phyloP scores from a whole-genome alignment of 352 stramenopile species.

The Paralagenidium karlingii region DNA sequence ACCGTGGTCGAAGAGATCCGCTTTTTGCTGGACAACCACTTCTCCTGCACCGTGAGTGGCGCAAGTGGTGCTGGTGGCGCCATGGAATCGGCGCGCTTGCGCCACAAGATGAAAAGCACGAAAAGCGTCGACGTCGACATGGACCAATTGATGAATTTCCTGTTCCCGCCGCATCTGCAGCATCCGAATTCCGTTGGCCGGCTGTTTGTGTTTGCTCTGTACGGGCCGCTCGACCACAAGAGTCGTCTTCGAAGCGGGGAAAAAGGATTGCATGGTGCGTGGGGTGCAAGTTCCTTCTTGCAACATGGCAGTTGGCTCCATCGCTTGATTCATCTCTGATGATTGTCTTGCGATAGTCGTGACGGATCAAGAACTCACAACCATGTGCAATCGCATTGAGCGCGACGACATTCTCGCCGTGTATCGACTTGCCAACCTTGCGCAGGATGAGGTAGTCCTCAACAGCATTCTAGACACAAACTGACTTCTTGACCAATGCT shows the following conservation, averaged over 20 bases:
- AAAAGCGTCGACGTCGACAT: conserved; percentile 22
- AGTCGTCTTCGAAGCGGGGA: conserved; percentile 43
- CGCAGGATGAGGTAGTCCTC: conserved; percentile 51
- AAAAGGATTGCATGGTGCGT: conserved; percentile 24
- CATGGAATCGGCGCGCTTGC: no score
- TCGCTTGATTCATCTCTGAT: no score
- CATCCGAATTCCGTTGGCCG: conserved; percentile 66
- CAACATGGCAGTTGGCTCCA: not conserved
- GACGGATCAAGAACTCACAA: conserved; percentile 56
- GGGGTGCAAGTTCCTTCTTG: not conserved
- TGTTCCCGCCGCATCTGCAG: conserved; percentile 64
- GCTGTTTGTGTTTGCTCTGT: conserved; percentile 71
- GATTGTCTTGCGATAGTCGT: no score
- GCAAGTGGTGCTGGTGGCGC: no score
- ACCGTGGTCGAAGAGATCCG: no score
- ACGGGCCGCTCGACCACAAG: conserved; percentile 54
- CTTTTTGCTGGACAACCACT: no score
- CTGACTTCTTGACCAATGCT: not conserved
- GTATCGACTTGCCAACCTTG: conserved; percentile 44
- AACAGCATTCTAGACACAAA: no score
- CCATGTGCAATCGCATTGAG: conserved; percentile 69
- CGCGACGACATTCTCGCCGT: conserved; percentile 70
- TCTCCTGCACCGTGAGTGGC: no score
- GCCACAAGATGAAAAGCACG: no score
- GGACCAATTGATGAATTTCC: conserved; percentile 48